Base-by-base conservation (phyloP, 2,329 filamentous ascomycete genomes). In the Dothideomycetes sp. region DNA sequence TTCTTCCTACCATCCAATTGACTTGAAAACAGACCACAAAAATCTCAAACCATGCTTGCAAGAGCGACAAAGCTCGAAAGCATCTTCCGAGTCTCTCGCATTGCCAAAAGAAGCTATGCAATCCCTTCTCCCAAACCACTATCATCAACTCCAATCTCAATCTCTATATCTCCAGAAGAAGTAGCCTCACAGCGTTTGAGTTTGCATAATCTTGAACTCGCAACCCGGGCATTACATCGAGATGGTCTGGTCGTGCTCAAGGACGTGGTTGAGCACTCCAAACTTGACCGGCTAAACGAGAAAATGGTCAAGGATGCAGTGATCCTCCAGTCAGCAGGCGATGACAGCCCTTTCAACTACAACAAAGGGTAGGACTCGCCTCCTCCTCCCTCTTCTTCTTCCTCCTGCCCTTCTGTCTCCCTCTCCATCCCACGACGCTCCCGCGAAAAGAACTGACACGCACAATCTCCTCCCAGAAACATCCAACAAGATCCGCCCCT, bases 401-500 rank as follows among this genome's bases (percentile, higher is more conserved):
- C n/a, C n/a, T n/a, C n/a, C n/a, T n/a, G n/a, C n/a, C n/a, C n/a
- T n/a, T n/a, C n/a, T n/a, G n/a, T n/a, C n/a, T n/a, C n/a, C n/a
- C n/a, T n/a, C n/a, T n/a, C n/a, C n/a, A n/a, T n/a, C n/a, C n/a
- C n/a, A n/a, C n/a, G n/a, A n/a, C n/a, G n/a, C n/a, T n/a, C n/a
- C n/a, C n/a, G n/a, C n/a, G n/a, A n/a, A n/a, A n/a, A n/a, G n/a
- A n/a, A n/a, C n/a, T n/a, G n/a, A n/a, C n/a, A n/a, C n/a, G 24
- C 22, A 30, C 15, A 14, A 37, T 19, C n/a, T 19, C n/a, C 16
- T 15, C 12, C n/a, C 51, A 41, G 41, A 1, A 80, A 78, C 45
- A 60, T 78, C 24, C 75, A 79, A 45, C 76, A 79, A 50, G 74
- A 78, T 46, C 63, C 75, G 0, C 73, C 72, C 0, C 65, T 72